These are phyloP conservation scores for Rhodotorula sp. DNA, from an alignment of 1,284 basidiomycete genomes.

Conservation along the genomic window DNA sequence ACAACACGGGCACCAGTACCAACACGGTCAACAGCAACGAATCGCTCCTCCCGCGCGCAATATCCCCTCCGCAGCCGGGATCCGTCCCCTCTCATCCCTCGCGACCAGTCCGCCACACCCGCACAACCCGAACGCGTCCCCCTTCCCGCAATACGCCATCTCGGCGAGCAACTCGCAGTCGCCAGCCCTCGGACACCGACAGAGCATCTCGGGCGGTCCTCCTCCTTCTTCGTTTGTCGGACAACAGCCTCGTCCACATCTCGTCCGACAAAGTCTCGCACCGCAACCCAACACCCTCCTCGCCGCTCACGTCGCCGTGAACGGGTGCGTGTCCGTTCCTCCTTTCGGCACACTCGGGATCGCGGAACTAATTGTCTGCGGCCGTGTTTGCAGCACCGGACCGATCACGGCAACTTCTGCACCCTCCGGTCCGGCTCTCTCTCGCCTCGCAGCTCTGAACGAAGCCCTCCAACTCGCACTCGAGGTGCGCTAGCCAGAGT, in stretches of 20 bases:
- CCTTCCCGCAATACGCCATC: not conserved
- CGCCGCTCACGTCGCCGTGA: conserved; percentile 28
- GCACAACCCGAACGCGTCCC: not conserved
- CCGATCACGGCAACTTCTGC: conserved; percentile 32
- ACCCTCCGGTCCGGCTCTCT: conserved; percentile 24
- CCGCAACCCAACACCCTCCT: conserved; percentile 18
- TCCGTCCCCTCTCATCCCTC: not conserved
- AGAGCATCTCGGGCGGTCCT: not conserved
- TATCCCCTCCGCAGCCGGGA: not conserved
- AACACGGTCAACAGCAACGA: not conserved
- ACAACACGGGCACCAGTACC: not conserved
- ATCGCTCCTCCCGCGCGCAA: not conserved
- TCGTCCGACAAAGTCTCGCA: not conserved
- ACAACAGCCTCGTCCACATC: too few relatives aligned
- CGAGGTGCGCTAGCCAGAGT: conserved; percentile 15
- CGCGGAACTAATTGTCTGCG: too few relatives aligned
- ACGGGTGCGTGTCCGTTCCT: conserved; percentile 23
- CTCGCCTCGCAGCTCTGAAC: conserved; percentile 26
- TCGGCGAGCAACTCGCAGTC: not conserved
- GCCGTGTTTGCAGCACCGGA: conserved; percentile 8
- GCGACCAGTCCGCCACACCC: not conserved
- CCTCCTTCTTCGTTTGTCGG: not conserved
- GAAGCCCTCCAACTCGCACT: conserved; percentile 28
- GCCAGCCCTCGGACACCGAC: not conserved
- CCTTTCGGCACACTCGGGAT: too few relatives aligned